These are phyloP conservation scores for Lophiotrema nucula DNA, from an alignment of 495 filamentous ascomycete genomes.

Conservation along the genomic window DNA sequence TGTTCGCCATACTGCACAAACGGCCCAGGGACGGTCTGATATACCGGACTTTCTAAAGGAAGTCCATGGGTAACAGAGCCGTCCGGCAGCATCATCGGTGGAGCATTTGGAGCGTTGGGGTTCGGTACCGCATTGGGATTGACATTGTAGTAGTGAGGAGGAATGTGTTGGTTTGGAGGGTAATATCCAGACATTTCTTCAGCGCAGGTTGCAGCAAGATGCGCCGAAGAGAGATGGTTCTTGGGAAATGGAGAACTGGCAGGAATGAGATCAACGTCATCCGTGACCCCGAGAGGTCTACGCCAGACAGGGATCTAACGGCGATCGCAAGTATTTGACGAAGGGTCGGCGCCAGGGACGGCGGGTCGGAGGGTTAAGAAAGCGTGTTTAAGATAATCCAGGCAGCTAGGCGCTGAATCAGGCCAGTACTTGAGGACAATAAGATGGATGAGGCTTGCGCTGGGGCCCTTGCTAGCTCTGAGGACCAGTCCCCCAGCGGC, in stretches of 20 bases:
- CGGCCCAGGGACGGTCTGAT: conserved; percentile 20
- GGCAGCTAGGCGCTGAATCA: conserved; percentile 16
- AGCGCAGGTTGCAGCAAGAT: neutral
- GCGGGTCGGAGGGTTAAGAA: conserved; percentile 1
- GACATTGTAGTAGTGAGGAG: conserved; percentile 31
- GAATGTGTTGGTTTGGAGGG: conserved; percentile 27
- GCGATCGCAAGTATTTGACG: conserved; percentile 20
- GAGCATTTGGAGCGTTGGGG: conserved; percentile 15
- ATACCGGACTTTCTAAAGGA: conserved; percentile 16
- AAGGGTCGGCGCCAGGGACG: conserved; percentile 4
- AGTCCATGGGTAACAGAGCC: conserved; percentile 20
- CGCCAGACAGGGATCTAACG: conserved; percentile 16
- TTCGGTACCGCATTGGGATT: conserved; percentile 25
- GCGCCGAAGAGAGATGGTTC: conserved; percentile 1
- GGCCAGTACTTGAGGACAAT: conserved; percentile 15
- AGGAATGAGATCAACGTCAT: conserved; percentile 33
- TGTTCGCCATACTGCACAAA: conserved; percentile 22
- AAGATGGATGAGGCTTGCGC: conserved; percentile 20
- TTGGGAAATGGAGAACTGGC: neutral
- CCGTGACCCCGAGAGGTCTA: conserved; percentile 22
- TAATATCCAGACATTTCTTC: conserved; percentile 34
- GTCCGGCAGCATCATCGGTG: conserved; percentile 21
- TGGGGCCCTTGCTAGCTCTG: conserved; percentile 31
- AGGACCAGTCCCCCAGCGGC: conserved; percentile 17
- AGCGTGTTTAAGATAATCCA: conserved; percentile 21